Base-by-base conservation (phyloP, 2,329 filamentous ascomycete species). In the Aspergillus sp. region DNA sequence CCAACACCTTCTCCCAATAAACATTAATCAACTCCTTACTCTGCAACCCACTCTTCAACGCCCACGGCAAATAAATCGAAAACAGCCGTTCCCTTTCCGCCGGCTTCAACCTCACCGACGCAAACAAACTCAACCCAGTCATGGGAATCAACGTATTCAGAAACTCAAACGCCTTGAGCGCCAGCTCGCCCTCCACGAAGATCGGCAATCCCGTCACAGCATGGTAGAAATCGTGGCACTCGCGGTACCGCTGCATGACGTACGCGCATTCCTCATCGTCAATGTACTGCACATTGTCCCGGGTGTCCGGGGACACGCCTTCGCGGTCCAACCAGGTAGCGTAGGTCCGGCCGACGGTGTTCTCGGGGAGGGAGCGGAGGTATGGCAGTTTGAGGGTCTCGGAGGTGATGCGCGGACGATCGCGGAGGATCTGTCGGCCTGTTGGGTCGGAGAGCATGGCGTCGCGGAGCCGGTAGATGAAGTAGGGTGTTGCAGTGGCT, bases 221-320 rank as follows among this genome's bases (percentile, higher is more conserved):
- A 76, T 99, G 95, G 80, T 96, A 97, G 78, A 99, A 97, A 76
- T 99, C 95, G 76, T 99, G 95, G 67, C 91, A 96, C 78, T 99
- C 95, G 63, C 95, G 88, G 78, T 99, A 99, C 57, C 95, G 87
- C 81, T 98, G 95, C 91, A 99, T 96, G 17, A 98, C 95, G 80
- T 98, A 99, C 38, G 95, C 95, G 75, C 93, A 96, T 78, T 99
- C 95, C 69, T 90, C 89, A 73, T 98, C 89, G 76, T 98, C 93
- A 63, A 99, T 92, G 79, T 96, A 98, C 55, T 91, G 87, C 43
- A 99, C 95, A 2, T 78, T 75, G 43, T 89, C 82, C 49, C 95
- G 87, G 6, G 94, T 97, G 76, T 99, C 95, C 1, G 95, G 95
- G 8, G 91, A 91, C 13, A 99, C 94, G 63, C 91, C 91, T 77